Conservation (phyloP, 2,329 filamentous ascomycete species). For the Aureobasidium pullulans region DNA sequence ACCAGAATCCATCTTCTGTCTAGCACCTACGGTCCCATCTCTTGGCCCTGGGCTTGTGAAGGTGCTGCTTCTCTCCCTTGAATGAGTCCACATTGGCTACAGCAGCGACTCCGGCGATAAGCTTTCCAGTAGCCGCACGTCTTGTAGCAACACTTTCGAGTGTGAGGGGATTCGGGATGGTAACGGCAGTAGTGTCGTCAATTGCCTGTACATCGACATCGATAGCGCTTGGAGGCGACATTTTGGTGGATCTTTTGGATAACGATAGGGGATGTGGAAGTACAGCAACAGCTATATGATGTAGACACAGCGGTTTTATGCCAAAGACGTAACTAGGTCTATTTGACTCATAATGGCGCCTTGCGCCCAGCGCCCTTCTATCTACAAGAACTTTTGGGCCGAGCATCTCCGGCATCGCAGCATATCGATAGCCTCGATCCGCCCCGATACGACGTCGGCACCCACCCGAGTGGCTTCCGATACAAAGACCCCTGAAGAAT, state of each 20-base stretch:
- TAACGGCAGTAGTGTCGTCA: slow-evolving; percentile 28
- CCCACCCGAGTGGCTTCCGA: neutral
- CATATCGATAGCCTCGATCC: neutral
- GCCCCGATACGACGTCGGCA: slow-evolving; percentile 5
- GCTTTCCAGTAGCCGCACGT: slow-evolving; percentile 62
- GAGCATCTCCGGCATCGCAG: slow-evolving; percentile 9
- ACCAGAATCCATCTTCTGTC: neutral
- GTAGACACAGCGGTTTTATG: neutral
- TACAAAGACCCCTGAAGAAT: neutral
- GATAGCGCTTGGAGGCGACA: slow-evolving; percentile 10
- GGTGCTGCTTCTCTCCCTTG: slow-evolving; percentile 56
- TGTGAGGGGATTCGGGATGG: slow-evolving; percentile 47
- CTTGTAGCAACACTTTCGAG: slow-evolving; percentile 60
- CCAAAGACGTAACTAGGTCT: neutral
- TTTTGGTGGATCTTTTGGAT: neutral
- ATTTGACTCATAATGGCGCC: slow-evolving; percentile 3
- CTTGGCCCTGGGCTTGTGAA: slow-evolving; percentile 66
- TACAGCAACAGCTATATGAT: neutral
- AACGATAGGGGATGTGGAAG: neutral
- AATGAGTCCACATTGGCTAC: slow-evolving; percentile 74
- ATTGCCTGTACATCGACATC: slow-evolving; percentile 10
- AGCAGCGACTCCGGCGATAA: slow-evolving; percentile 70
- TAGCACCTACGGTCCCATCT: slow-evolving; percentile 70
- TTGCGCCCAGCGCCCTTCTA: slow-evolving; percentile 3
- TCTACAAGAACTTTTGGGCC: neutral